Evolutionary conservation across 345 rosid genomes (phyloP).

Genomic region (Pistacia atlantica): DNA sequence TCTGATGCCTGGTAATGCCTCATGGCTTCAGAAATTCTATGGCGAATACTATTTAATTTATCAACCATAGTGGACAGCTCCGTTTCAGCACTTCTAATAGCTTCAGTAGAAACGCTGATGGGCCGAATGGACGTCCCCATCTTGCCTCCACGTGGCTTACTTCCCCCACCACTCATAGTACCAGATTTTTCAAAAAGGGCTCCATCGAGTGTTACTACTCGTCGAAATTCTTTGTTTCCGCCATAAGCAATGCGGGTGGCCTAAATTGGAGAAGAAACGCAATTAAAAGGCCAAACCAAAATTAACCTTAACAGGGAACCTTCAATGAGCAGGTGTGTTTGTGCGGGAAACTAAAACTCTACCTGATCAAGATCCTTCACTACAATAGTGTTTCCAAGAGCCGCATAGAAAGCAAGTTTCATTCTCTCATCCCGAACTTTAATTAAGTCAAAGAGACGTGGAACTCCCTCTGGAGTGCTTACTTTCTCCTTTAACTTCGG

Average conservation of each 20-base stretch:
- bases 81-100: conserved; percentile 63
- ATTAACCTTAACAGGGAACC: not conserved
- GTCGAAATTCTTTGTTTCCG: conserved; percentile 75
- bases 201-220: conserved; percentile 95
- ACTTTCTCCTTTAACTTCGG: conserved; percentile 63
- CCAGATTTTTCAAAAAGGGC: conserved; percentile 96
- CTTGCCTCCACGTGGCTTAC: conserved; percentile 94
- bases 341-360: conserved; percentile 6
- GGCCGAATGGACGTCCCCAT: conserved; percentile 94
- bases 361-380: conserved; percentile 96
- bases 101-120: conserved; percentile 72
- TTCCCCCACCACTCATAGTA: conserved; percentile 98
- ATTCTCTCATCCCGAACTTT: conserved; percentile 86
- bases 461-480: conserved; percentile 85
- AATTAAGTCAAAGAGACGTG: conserved; percentile 89
- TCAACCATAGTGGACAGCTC: conserved; percentile 65
- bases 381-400: conserved; percentile 81
- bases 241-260: conserved; percentile 92
- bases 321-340: not conserved
- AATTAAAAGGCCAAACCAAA: conserved; percentile 2
- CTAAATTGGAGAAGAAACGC: conserved; percentile 37
- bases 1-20: conserved; percentile 67
- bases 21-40: conserved; percentile 65
- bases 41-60: conserved; percentile 55
- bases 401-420: conserved; percentile 92